Base-by-base conservation (phyloP, 768 basidiomycete species). In the Tulasnella sp. region DNA sequence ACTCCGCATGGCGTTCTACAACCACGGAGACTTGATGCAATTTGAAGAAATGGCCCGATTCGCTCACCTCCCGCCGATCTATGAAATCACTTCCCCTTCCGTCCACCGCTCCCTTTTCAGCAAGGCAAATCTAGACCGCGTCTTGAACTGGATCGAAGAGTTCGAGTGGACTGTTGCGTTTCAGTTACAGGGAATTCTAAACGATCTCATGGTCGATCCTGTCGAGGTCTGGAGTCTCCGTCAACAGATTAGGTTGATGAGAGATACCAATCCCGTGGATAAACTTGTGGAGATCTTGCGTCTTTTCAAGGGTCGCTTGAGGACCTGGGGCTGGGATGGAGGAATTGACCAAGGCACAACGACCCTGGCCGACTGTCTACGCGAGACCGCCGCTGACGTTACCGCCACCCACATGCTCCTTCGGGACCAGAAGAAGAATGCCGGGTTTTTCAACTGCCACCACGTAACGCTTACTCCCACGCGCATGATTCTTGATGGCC, bases 401-500 rank as follows among this genome's bases (percentile, higher is more conserved):
- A 59, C 49, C 1, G 59, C 27, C 29, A 32, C 32, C 7, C 46
- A 62, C 32, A 60, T 39, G 35, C 12, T 40, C 21, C 32, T 46
- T n/a, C 59, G 59, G 12, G 23, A 45, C 17, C 35, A 43, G 15
- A 15, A 29, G 2, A 39, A 29, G 14, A 43, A 62, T 27, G 6
- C 17, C 12, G 72, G 76, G 4, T 70, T 72, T 17, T 82, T 86
- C 62, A 72, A 72, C 17, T 88, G 84, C 62, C 80, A 79, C 43
- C 84, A 86, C 61, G 78, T 85, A 42, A 85, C 82, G 0, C 75
- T 88, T 37, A 85, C 85, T 0, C 88, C 88, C 0, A 85, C 83
- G 6, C 75, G 83, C n/a, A 70, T 83, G 57, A 69, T 86, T 12
- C 68, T 90, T 7, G 86, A 89, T 69, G 88, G 88, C 0, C 88